Evolutionary conservation across 129 eudicot genomes (phyloP), one percentile per base, ranked within the genome.

Genomic region (Flaveria bidentis): DNA sequence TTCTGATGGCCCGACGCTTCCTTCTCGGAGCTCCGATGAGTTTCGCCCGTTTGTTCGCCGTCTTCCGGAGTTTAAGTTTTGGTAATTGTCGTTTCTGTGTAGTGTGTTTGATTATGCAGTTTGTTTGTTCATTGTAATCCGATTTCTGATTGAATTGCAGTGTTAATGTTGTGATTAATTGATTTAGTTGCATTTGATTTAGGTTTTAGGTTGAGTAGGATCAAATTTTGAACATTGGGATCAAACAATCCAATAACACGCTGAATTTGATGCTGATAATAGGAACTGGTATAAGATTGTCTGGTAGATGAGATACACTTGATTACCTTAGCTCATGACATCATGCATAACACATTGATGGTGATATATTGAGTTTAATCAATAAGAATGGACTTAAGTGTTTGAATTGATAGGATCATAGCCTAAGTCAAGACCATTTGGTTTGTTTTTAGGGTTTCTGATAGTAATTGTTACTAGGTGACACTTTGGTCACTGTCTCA

Each of bases 1-100:
- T n/a, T 55, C 85, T 30, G 93, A 82, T 61, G 98, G 87, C 7
- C 90, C 98, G 6, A 47, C 86, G 6, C 83, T 92, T 5, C 96
- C 98, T 15, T 71, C 81, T 30, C 82, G 89, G 23, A 80, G 64
- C 78, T 83, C 90, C 74, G 98, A 92, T 53, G 98, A 92, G 90
- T 92, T 88, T 65, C 98, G 98, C 15, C 98, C 98, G n/a, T 92
- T 92, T 74, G 96, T 88, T 80, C 93, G 93, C 53, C 87, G 90
- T 25, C 88, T 88, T 49, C 93, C 93, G 8, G 93, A 88, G 82
- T 88, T 88, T 70, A 88, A 88, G 72, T 86, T 88, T 82, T 88
- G 93, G 93, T 88, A 82, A 50, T 62, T 50, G 26, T 55, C 0
- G 60, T 52, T 52, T 47, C 52, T 47, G 52, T 47, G 16, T 47